These are phyloP conservation scores for Chimonanthus salicifolius DNA, from an alignment of 164 flowering plant species.

Conservation along the genomic window DNA sequence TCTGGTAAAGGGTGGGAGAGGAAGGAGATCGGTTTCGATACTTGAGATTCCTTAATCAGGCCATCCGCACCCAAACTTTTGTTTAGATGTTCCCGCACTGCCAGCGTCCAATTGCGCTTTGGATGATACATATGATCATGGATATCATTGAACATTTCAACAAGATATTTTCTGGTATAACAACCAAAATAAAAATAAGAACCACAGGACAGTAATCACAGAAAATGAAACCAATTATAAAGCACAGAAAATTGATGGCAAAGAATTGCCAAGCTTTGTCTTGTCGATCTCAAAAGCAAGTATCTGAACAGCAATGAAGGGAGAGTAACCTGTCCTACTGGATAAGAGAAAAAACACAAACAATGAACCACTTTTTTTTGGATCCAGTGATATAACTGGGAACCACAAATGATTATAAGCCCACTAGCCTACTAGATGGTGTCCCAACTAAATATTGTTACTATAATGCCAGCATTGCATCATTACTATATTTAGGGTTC, in stretches of 20 bases:
- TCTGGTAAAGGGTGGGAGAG: conserved; percentile 93
- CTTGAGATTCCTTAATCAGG: conserved; percentile 44
- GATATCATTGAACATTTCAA: conserved; percentile 46
- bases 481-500: too few species aligned
- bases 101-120: conserved; percentile 62
- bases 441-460: too few species aligned
- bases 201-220: background rate
- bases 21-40: conserved; percentile 57
- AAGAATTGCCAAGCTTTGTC: too few species aligned
- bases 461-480: too few species aligned
- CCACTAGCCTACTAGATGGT: too few species aligned
- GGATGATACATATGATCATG: conserved; percentile 68
- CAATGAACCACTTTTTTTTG: too few species aligned
- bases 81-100: conserved; percentile 77
- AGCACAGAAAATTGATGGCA: background rate
- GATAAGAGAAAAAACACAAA: too few species aligned
- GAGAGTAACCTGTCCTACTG: too few species aligned
- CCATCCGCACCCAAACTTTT: conserved; percentile 70
- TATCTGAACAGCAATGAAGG: too few species aligned
- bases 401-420: too few species aligned
- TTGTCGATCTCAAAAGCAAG: too few species aligned
- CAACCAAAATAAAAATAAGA: background rate
- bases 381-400: too few species aligned
- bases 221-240: background rate
- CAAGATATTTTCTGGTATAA: conserved; percentile 58